Evolutionary conservation across 1,284 basidiomycete genomes (phyloP).

Genomic region (Ustilago cynodontis): DNA sequence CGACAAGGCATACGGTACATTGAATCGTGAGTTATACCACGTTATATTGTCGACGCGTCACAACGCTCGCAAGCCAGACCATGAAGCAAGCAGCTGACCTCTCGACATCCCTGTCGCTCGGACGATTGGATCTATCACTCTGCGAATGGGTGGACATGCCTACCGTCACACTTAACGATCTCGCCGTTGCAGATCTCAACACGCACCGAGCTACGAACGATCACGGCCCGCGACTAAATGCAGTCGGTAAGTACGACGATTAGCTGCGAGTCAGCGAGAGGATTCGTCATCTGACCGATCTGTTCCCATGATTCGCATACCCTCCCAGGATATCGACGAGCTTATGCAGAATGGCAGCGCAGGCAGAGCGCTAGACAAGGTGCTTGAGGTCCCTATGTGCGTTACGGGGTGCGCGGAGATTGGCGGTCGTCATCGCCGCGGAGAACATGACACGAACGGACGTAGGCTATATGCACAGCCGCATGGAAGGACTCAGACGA

Average conservation of each 20-base stretch:
- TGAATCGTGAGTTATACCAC: constrained; percentile 75
- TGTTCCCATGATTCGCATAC: too few relatives aligned
- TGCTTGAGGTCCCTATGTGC: not conserved
- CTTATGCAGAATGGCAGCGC: constrained; percentile 29
- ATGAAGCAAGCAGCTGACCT: not conserved
- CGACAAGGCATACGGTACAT: constrained; percentile 84
- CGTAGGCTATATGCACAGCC: constrained; percentile 1
- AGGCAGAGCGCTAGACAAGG: constrained; percentile 2
- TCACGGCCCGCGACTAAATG: constrained; percentile 49
- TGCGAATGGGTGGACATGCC: too few relatives aligned
- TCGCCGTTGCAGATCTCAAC: constrained; percentile 39
- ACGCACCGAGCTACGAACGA: constrained; percentile 48
- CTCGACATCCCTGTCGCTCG: too few relatives aligned
- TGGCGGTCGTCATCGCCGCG: constrained; percentile 7
- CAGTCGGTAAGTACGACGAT: constrained; percentile 29
- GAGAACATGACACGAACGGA: constrained; percentile 15
- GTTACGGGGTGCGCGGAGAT: not conserved
- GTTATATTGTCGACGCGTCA: not conserved
- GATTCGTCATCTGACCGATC: constrained; percentile 1
- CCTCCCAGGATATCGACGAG: constrained; percentile 33
- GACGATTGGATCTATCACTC: too few relatives aligned
- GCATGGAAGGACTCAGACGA: constrained; percentile 6
- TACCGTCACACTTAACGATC: too few relatives aligned
- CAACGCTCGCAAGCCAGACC: constrained; percentile 10
- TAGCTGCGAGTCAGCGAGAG: not conserved